Evolutionary conservation across 73 alveolate genomes (phyloP), one percentile per base, ranked within the genome.

Genomic region (Effrenium voratum): DNA sequence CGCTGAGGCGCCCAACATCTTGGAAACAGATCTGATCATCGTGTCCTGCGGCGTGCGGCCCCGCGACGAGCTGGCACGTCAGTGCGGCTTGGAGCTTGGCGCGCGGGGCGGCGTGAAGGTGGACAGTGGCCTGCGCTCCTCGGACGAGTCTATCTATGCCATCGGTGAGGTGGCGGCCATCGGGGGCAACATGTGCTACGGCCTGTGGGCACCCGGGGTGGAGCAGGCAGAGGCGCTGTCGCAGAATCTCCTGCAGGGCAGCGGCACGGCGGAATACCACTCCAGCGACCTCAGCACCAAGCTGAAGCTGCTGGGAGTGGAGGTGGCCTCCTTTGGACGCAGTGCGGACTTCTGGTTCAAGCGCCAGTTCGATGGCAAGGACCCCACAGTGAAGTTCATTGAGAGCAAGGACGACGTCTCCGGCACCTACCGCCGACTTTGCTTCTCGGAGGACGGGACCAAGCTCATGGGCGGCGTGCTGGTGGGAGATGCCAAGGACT

Each of bases 81-180:
- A 40, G 40, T 72, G 91, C 40, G 91, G 91, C 50, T 19, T 91
- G 68, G 98, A 47, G 49, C 49, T 91, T 49, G 98, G 98, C 22
- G 91, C 40, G 45, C 70, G 91, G 40, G 98, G 98, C 22, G 98
- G 98, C 72, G 91, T 91, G 46, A 91, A 91, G 85, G 98, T 91
- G 43, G 91, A 91, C 66, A 26, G 43, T 3, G 30, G 60, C 46
- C 16, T 91, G 98, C 47, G 77, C 49, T 68, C 98, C 49, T 68
- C 90, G 26, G 98, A 91, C 44, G 87, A 52, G 26, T 12, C 45
- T 90, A 72, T 91, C 90, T 91, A 70, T 47, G 98, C 98, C 57
- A 47, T 91, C n/a, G 98, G 98, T 2, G 98, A 91, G 83, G 98
- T 72, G 4, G 98, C 90, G 15, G 50, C 98, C 40, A 68, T 85